These are phyloP conservation scores for Neurospora sp. DNA, from an alignment of 495 filamentous ascomycete genomes.

Conservation along the genomic window DNA sequence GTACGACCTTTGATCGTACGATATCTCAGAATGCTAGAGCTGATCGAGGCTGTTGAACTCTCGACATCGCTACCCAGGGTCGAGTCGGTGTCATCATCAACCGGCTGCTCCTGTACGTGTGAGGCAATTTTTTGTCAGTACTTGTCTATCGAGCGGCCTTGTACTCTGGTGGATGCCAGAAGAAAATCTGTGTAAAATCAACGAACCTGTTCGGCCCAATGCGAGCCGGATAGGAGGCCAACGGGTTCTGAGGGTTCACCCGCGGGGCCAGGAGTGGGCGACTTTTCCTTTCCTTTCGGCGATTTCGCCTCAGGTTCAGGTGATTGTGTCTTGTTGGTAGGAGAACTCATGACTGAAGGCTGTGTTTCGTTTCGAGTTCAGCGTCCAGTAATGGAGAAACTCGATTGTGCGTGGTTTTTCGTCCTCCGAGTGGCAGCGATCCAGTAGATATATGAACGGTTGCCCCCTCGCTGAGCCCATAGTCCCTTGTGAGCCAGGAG, in stretches of 20 bases:
- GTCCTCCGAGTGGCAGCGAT: background rate
- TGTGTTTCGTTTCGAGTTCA: background rate
- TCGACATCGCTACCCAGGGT: conserved; percentile 23
- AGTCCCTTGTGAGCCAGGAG: background rate
- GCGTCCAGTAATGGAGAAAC: background rate
- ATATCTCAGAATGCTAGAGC: conserved; percentile 27
- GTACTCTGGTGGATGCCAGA: background rate
- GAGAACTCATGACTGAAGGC: background rate
- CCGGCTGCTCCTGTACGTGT: background rate
- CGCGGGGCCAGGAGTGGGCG: background rate
- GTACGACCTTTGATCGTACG: conserved; percentile 20
- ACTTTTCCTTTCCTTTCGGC: background rate
- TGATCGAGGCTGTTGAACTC: conserved; percentile 19
- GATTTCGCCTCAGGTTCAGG: background rate
- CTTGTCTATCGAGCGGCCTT: background rate
- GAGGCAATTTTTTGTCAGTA: background rate
- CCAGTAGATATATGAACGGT: background rate
- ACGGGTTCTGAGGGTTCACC: background rate
- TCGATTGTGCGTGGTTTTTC: background rate
- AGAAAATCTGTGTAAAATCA: background rate
- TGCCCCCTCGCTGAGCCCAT: too few species aligned
- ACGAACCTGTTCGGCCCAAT: background rate
- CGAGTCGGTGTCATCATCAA: conserved; percentile 27
- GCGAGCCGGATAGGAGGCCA: background rate
- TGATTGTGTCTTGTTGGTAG: background rate